A percentile compares a stretch with the other conserved stretches of the same genome.
These are phyloP conservation scores for Panus rudis DNA, from an alignment of 768 basidiomycete species.

Conservation along the genomic window DNA sequence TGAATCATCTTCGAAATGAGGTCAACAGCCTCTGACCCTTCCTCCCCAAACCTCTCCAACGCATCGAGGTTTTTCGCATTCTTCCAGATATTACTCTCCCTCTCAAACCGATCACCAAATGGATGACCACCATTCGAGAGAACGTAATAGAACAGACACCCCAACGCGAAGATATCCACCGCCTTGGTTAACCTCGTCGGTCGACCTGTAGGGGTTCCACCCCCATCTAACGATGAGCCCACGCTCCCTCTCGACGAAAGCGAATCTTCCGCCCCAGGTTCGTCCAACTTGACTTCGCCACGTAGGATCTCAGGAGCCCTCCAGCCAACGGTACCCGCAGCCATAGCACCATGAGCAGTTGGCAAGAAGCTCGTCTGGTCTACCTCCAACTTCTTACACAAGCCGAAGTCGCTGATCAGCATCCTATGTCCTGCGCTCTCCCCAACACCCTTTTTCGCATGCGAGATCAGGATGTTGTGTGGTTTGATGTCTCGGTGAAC, in stretches of 20 bases:
- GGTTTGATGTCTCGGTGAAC: conserved; percentile 99
- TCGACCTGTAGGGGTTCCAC: conserved; percentile 30
- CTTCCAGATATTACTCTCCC: conserved; percentile 91
- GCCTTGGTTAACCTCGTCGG: conserved; percentile 82
- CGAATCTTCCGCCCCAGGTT: conserved; percentile 53
- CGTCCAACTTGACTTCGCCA: conserved; percentile 91
- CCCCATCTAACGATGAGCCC: conserved; percentile 38
- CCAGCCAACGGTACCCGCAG: conserved; percentile 94
- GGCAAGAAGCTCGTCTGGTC: conserved; percentile 97
- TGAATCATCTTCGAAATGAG: conserved; percentile 76
- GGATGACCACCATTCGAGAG: conserved; percentile 89
- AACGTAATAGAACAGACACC: conserved; percentile 92
- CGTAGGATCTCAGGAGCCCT: conserved; percentile 93
- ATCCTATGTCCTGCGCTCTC: conserved; percentile 55
- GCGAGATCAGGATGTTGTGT: conserved; percentile 90
- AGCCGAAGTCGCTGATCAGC: conserved; percentile 95
- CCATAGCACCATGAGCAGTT: conserved; percentile 82
- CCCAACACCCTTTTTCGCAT: conserved; percentile 47
- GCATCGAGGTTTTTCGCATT: conserved; percentile 64
- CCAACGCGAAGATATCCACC: conserved; percentile 94
- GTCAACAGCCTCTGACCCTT: conserved; percentile 85
- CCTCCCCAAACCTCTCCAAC: conserved; percentile 81
- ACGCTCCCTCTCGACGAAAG: conserved; percentile 64
- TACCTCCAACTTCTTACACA: conserved; percentile 90
- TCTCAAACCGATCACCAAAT: conserved; percentile 86